These are phyloP conservation scores for Asclepias syriaca DNA, from an alignment of 257 asterid genomes.

Conservation along the genomic window DNA sequence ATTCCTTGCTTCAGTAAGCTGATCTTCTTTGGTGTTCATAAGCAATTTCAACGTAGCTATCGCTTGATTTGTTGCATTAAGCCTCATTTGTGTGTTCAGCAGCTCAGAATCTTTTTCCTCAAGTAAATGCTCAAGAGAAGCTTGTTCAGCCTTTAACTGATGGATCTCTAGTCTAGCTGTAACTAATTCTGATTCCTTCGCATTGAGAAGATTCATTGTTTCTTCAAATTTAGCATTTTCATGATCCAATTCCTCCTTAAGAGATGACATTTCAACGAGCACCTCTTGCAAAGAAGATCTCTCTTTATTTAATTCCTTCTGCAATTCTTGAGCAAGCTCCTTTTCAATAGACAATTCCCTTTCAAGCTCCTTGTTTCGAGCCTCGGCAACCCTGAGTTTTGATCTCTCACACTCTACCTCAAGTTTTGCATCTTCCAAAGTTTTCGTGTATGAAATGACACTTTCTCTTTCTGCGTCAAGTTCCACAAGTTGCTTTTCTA, in stretches of 20 bases:
- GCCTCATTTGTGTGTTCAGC: slow-evolving; percentile 35
- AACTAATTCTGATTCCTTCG: slow-evolving; percentile 72
- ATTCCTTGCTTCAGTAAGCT: slow-evolving; percentile 44
- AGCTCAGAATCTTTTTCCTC: slow-evolving; percentile 63
- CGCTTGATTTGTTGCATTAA: slow-evolving; percentile 52
- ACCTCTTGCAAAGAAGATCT: slow-evolving; percentile 48
- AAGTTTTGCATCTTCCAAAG: slow-evolving; percentile 57
- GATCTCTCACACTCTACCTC: slow-evolving; percentile 69
- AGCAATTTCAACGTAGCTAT: slow-evolving; percentile 42
- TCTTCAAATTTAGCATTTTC: slow-evolving; percentile 49
- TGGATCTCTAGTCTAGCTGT: slow-evolving; percentile 69
- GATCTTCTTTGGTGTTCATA: slow-evolving; percentile 46
- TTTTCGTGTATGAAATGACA: slow-evolving; percentile 44
- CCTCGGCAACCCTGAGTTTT: slow-evolving; percentile 55
- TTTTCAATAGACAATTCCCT: slow-evolving; percentile 59
- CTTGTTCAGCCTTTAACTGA: slow-evolving; percentile 49
- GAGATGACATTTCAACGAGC: slow-evolving; percentile 34
- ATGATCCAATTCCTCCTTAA: slow-evolving; percentile 44
- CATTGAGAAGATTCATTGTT: slow-evolving; percentile 44
- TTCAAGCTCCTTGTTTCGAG: slow-evolving; percentile 60
- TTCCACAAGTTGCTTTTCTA: slow-evolving; percentile 50
- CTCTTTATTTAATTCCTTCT: slow-evolving; percentile 45
- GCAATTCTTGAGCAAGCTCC: slow-evolving; percentile 48
- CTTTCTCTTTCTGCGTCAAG: slow-evolving; percentile 57
- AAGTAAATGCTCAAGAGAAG: slow-evolving; percentile 49